Evolutionary conservation across 495 filamentous ascomycete species (phyloP).

Genomic region (Tuber borchii): DNA sequence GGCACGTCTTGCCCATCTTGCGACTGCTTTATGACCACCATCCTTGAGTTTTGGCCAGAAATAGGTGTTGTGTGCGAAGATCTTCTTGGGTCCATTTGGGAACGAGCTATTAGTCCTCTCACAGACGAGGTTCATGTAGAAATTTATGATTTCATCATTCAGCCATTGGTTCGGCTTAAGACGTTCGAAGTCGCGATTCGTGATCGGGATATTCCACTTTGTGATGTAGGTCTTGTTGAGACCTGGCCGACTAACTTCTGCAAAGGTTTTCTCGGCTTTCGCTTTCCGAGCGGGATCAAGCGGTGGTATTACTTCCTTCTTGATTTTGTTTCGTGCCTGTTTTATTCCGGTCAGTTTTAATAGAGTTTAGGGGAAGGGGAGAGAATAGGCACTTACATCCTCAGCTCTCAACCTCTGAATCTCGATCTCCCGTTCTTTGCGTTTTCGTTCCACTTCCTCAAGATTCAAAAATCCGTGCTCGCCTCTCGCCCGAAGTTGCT

Average conservation of each 20-base stretch:
- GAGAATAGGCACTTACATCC: conserved; percentile 14
- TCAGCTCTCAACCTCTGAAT: conserved; percentile 24
- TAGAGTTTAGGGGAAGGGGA: background rate
- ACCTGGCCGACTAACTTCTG: conserved; percentile 6
- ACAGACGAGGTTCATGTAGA: conserved; percentile 31
- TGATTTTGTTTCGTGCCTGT: conserved; percentile 17
- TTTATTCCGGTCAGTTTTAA: background rate
- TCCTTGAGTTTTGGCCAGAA: conserved; percentile 20
- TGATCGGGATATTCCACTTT: conserved; percentile 22
- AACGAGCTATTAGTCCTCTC: conserved; percentile 18
- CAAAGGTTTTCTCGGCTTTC: conserved; percentile 12
- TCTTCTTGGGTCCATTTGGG: conserved; percentile 16
- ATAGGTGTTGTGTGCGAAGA: conserved; percentile 23
- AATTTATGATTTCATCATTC: conserved; percentile 39
- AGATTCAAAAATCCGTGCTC: conserved; percentile 24
- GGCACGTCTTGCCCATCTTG: conserved; percentile 31
- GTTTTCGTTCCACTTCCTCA: conserved; percentile 20
- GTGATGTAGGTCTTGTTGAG: conserved; percentile 7
- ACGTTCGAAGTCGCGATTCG: conserved; percentile 15
- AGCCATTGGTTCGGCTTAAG: conserved; percentile 23
- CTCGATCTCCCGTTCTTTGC: conserved; percentile 23
- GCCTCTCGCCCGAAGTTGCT: conserved; percentile 22
- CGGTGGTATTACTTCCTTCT: conserved; percentile 19
- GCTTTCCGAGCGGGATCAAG: conserved; percentile 12
- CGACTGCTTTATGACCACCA: conserved; percentile 16